A percentile compares a stretch with the other conserved stretches of the same genome.
Evolutionary conservation across 2,329 filamentous ascomycete species (phyloP).

Genomic region (Pseudocercospora vitis): DNA sequence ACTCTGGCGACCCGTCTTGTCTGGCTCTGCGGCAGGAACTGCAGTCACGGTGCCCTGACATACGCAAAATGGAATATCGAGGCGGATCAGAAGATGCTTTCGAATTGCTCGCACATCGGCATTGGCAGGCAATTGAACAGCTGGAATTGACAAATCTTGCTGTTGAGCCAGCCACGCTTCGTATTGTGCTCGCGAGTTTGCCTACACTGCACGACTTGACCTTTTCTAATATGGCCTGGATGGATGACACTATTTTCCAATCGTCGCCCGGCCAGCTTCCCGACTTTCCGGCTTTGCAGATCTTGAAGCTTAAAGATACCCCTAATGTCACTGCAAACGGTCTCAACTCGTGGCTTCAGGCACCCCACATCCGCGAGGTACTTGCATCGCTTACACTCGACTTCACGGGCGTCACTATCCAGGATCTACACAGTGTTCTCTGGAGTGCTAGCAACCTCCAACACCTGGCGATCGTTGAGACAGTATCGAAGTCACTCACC

Average conservation of each 20-base stretch:
- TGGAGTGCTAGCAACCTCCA: conserved; percentile 58
- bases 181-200: conserved; percentile 69
- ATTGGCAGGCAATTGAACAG: conserved; percentile 70
- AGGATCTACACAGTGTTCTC: conserved; percentile 62
- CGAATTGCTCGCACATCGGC: conserved; percentile 64
- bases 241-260: conserved; percentile 76
- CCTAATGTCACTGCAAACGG: conserved; percentile 72
- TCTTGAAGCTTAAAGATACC: conserved; percentile 69
- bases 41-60: conserved; percentile 75
- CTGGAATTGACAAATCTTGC: conserved; percentile 68
- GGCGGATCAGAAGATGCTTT: conserved; percentile 76
- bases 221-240: conserved; percentile 65
- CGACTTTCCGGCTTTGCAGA: conserved; percentile 71
- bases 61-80: conserved; percentile 86
- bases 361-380: conserved; percentile 57
- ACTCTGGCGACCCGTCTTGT: conserved; percentile 73
- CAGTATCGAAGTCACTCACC: conserved; percentile 58
- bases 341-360: conserved; percentile 66
- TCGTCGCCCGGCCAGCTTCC: conserved; percentile 62
- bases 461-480: conserved; percentile 59
- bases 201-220: conserved; percentile 70
- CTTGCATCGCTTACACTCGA: conserved; percentile 70
- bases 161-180: conserved; percentile 68
- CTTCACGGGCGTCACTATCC: conserved; percentile 67
- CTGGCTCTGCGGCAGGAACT: conserved; percentile 78